A percentile compares a stretch with the other conserved stretches of the same genome.
These are phyloP conservation scores for Hymenoscyphus infarciens DNA, from an alignment of 2,329 filamentous ascomycete species.

Conservation along the genomic window DNA sequence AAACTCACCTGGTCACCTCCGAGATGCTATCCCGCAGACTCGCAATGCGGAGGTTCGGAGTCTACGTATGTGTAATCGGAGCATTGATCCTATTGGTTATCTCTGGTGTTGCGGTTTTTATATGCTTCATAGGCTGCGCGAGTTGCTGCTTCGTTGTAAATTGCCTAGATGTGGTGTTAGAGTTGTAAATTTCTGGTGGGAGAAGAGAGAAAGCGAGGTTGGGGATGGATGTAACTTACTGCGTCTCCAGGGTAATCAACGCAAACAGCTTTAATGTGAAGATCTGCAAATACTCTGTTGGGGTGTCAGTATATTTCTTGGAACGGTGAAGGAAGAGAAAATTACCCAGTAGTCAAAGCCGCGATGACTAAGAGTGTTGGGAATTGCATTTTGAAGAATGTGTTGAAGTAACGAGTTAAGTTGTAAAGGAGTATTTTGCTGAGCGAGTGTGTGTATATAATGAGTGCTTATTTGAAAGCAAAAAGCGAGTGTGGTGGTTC, in stretches of 20 bases:
- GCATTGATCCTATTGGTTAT: conserved; percentile 19
- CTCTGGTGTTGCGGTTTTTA: conserved; percentile 15
- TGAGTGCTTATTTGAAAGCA: not conserved
- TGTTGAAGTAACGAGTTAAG: not conserved
- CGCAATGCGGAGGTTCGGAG: not conserved
- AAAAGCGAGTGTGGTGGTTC: not conserved
- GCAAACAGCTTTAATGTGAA: conserved; percentile 24
- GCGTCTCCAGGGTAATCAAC: conserved; percentile 12
- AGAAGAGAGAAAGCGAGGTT: not conserved
- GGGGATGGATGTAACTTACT: not conserved
- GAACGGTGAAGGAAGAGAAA: not conserved
- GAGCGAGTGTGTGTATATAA: not conserved
- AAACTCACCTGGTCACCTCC: conserved; percentile 2
- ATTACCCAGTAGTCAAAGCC: conserved; percentile 12
- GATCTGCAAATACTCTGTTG: conserved; percentile 24
- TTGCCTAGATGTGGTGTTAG: conserved; percentile 8
- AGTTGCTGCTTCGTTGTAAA: conserved; percentile 21
- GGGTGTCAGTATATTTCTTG: not conserved
- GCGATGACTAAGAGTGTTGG: conserved; percentile 12
- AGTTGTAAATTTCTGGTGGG: not conserved
- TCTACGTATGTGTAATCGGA: conserved; percentile 19
- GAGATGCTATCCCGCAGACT: not conserved
- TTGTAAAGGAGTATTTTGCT: not conserved
- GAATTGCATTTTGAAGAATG: conserved; percentile 17
- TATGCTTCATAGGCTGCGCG: conserved; percentile 18